phyloP scores from a whole-genome alignment of 768 basidiomycete species.

The Strobilomyces dryophilus region DNA sequence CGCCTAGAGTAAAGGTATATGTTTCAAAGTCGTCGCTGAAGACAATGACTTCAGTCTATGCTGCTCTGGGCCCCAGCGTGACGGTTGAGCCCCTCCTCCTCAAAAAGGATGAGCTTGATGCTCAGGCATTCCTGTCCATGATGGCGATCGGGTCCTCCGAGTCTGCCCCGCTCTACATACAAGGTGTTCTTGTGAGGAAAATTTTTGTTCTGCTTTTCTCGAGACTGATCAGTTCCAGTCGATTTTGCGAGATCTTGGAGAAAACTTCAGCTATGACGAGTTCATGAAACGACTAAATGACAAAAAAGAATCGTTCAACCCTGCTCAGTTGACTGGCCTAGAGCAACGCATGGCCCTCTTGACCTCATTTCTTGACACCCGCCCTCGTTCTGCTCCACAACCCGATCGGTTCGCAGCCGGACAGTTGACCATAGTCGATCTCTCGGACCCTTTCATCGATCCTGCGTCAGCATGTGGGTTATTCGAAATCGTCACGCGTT shows the following conservation, averaged over 20 bases:
- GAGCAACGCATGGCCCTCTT: constrained; percentile 63
- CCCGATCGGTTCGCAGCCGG: constrained; percentile 48
- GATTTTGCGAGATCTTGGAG: constrained; percentile 61
- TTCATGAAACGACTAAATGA: constrained; percentile 47
- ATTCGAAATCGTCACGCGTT: constrained; percentile 63
- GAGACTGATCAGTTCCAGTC: constrained; percentile 31
- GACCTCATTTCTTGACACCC: constrained; percentile 49
- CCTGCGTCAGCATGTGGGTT: constrained; percentile 60
- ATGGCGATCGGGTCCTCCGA: constrained; percentile 67
- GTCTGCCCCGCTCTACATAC: constrained; percentile 64
- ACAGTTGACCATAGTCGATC: constrained; percentile 62
- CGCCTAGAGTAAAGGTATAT: constrained; percentile 43
- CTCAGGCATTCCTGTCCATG: constrained; percentile 66
- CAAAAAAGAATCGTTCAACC: constrained; percentile 51
- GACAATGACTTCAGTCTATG: constrained; percentile 57
- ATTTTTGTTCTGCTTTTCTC: neutral
- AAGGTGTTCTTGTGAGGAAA: constrained; percentile 55
- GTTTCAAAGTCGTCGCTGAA: constrained; percentile 59
- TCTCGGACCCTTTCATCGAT: constrained; percentile 74
- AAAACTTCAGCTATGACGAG: constrained; percentile 46
- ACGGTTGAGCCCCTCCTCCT: constrained; percentile 53
- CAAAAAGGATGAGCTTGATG: constrained; percentile 59
- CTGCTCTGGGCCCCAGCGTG: constrained; percentile 45
- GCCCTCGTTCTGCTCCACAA: neutral
- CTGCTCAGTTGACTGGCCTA: constrained; percentile 49